Conservation (phyloP, 208 protist genomes). For the Crithidia mellificae region DNA sequence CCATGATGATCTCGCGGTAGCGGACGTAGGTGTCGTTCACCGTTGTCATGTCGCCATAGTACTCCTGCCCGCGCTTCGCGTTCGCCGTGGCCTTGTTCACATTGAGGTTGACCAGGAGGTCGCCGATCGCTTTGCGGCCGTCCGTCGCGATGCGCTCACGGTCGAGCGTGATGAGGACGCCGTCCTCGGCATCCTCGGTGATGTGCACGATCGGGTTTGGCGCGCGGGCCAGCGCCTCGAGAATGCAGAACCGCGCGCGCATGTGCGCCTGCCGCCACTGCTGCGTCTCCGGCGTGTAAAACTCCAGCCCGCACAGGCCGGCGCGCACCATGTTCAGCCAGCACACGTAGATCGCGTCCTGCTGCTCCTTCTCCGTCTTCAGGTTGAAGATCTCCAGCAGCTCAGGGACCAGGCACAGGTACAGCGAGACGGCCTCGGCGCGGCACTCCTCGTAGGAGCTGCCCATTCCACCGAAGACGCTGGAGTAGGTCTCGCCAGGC, state of each 20-base stretch:
- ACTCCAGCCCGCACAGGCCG: slow-evolving; percentile 89
- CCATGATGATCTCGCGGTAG: slow-evolving; percentile 77
- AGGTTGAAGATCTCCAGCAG: slow-evolving; percentile 72
- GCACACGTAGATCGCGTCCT: slow-evolving; percentile 67
- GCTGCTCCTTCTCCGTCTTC: slow-evolving; percentile 40
- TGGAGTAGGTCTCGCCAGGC: slow-evolving; percentile 87
- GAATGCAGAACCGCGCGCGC: slow-evolving; percentile 89
- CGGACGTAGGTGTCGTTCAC: slow-evolving; percentile 62
- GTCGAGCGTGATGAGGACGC: slow-evolving; percentile 74
- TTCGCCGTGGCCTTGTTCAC: slow-evolving; percentile 87
- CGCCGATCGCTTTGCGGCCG: slow-evolving; percentile 70
- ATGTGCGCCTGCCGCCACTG: slow-evolving; percentile 93
- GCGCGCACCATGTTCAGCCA: slow-evolving; percentile 94
- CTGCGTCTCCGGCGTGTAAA: slow-evolving; percentile 83
- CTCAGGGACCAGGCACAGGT: slow-evolving; percentile 65
- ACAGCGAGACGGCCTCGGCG: slow-evolving; percentile 89
- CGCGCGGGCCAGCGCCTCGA: slow-evolving; percentile 69
- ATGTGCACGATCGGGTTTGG: slow-evolving; percentile 64
- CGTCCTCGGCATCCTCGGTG: slow-evolving; percentile 44
- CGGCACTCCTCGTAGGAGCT: slow-evolving; percentile 91
- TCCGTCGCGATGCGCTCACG: slow-evolving; percentile 73
- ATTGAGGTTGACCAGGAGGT: slow-evolving; percentile 70
- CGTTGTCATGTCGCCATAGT: slow-evolving; percentile 67
- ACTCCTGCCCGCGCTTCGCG: slow-evolving; percentile 40
- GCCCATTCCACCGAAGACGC: slow-evolving; percentile 67